A percentile compares a stretch with the other conserved stretches of the same genome.
Conservation (phyloP, 371 early-diverging fungal species). For the Mortierella sp. region DNA sequence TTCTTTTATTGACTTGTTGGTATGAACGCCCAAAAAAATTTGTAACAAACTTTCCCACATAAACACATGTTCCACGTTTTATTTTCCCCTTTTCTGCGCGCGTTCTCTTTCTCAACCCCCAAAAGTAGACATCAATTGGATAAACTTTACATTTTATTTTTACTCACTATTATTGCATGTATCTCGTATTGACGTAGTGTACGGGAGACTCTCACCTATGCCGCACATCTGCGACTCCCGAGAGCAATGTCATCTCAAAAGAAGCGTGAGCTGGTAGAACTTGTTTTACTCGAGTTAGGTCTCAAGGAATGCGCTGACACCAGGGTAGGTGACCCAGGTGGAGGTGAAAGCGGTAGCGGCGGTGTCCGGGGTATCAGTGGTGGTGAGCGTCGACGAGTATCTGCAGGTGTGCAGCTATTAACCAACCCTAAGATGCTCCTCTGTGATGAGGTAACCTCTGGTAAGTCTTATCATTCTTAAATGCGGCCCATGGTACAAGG, state of each 20-base stretch:
- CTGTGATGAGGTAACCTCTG: slow-evolving; percentile 55
- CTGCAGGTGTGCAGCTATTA: slow-evolving; percentile 46
- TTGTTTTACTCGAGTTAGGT: slow-evolving; percentile 48
- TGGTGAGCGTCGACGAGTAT: slow-evolving; percentile 54
- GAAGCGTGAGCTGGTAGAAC: slow-evolving; percentile 42
- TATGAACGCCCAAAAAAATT: not conserved
- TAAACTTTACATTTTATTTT: no score
- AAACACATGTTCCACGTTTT: not conserved
- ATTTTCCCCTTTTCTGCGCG: no score
- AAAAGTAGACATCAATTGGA: no score
- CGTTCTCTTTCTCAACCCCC: no score
- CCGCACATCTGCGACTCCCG: slow-evolving; percentile 41
- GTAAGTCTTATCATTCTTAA: slow-evolving; percentile 9
- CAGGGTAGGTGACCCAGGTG: slow-evolving; percentile 48
- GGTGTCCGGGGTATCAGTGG: slow-evolving; percentile 57
- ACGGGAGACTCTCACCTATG: slow-evolving; percentile 49
- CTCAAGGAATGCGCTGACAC: slow-evolving; percentile 55
- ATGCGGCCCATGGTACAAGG: not conserved
- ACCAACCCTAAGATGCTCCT: slow-evolving; percentile 55
- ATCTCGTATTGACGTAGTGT: slow-evolving; percentile 28
- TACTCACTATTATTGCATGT: no score
- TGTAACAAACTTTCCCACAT: not conserved
- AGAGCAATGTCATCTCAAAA: slow-evolving; percentile 40
- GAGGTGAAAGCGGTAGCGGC: slow-evolving; percentile 47
- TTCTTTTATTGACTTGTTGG: not conserved